These are phyloP conservation scores for Suillus cothurnatus DNA, from an alignment of 768 basidiomycete genomes.

Conservation along the genomic window DNA sequence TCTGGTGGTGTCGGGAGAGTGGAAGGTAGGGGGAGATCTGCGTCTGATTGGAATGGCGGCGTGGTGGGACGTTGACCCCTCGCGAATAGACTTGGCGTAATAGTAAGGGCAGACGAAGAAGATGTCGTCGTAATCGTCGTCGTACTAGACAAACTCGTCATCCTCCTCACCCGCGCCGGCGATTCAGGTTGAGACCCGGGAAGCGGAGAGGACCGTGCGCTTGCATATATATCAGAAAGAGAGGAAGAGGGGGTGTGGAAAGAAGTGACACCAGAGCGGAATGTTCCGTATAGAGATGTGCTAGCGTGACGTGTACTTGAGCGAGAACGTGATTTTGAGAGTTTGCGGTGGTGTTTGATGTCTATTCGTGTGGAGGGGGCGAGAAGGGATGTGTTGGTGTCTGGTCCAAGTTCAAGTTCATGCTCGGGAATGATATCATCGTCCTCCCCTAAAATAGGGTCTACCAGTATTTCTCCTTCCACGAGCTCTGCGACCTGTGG, in stretches of 20 bases:
- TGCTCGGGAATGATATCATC: conserved; percentile 21
- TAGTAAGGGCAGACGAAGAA: conserved; percentile 52
- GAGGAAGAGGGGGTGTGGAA: conserved; percentile 84
- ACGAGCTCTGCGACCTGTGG: conserved; percentile 15
- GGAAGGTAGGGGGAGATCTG: not conserved
- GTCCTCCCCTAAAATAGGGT: conserved; percentile 8
- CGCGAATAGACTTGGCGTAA: conserved; percentile 61
- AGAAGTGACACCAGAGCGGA: conserved; percentile 57
- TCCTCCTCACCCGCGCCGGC: conserved; percentile 26
- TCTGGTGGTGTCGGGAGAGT: conserved; percentile 36
- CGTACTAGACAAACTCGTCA: conserved; percentile 23
- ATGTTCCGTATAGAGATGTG: conserved; percentile 47
- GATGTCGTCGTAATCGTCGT: conserved; percentile 36
- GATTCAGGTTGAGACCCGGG: conserved; percentile 36
- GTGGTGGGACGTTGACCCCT: conserved; percentile 33
- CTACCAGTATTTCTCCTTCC: conserved; percentile 15
- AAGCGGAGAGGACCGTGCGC: conserved; percentile 62
- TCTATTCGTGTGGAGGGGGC: conserved; percentile 13
- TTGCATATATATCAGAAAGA: conserved; percentile 62
- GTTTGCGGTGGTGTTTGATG: conserved; percentile 33
- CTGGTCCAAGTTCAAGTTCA: conserved; percentile 11
- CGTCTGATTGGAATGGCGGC: conserved; percentile 1
- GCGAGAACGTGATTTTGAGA: conserved; percentile 48
- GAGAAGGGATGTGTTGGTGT: conserved; percentile 15
- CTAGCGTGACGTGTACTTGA: conserved; percentile 42